Evolutionary conservation across 179 eudicot species (phyloP).

Genomic region (Silene coronaria): DNA sequence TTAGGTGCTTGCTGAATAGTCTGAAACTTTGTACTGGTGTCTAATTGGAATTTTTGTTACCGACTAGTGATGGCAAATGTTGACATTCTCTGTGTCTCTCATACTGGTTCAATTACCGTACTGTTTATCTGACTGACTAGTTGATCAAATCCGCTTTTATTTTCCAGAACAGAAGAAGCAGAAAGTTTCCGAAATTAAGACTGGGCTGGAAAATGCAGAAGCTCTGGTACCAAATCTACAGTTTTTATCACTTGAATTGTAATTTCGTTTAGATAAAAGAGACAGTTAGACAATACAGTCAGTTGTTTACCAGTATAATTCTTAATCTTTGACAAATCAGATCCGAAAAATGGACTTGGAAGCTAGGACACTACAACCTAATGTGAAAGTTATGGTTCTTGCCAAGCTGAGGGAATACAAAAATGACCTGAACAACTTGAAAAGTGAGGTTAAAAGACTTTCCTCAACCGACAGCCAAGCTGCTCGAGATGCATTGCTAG

Average conservation of each 20-base stretch:
- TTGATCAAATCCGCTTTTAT: background rate
- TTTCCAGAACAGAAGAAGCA: constrained; percentile 65
- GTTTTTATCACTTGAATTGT: background rate
- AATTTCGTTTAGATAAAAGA: background rate
- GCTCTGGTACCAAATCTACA: constrained; percentile 38
- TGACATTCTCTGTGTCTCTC: background rate
- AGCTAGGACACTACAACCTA: constrained; percentile 55
- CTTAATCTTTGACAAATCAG: constrained; percentile 23
- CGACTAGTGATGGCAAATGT: background rate
- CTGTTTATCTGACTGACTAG: background rate
- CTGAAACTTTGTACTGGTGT: background rate
- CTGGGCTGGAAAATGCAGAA: constrained; percentile 54
- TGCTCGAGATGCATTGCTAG: constrained; percentile 55
- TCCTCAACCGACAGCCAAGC: constrained; percentile 43
- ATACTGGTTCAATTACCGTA: background rate
- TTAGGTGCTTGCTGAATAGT: background rate
- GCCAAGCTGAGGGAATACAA: constrained; percentile 61
- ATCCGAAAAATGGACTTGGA: constrained; percentile 71
- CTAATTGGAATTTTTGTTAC: background rate
- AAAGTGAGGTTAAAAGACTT: constrained; percentile 48
- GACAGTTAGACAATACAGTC: background rate
- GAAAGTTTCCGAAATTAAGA: constrained; percentile 46
- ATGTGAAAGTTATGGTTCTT: constrained; percentile 45
- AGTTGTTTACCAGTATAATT: background rate
- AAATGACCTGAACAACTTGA: constrained; percentile 51